Evolutionary conservation across 31 red algal species (phyloP).

Genomic region (Bonnemaisonia californica): DNA sequence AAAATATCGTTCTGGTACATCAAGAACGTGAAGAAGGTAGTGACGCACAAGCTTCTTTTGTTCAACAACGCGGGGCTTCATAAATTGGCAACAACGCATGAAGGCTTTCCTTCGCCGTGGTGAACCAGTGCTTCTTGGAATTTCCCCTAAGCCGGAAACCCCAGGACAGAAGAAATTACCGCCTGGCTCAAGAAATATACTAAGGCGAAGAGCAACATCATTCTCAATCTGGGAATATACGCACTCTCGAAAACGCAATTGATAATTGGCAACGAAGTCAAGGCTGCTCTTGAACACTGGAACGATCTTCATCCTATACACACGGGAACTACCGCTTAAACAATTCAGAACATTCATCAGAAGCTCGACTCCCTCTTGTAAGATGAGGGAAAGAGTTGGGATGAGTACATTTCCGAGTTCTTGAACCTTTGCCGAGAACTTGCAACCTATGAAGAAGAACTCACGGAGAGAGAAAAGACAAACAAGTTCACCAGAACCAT

Average conservation of each 20-base stretch:
- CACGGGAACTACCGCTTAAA: constrained; percentile 6
- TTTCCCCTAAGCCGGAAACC: neutral
- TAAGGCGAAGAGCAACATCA: constrained; percentile 11
- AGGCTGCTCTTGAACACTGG: constrained; percentile 14
- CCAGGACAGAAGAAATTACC: neutral
- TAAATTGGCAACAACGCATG: no score
- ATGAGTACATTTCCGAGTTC: neutral
- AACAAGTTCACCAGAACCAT: neutral
- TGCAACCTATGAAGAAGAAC: neutral
- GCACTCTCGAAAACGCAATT: neutral
- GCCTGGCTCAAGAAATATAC: neutral
- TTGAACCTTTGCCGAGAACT: neutral
- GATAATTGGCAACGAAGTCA: constrained; percentile 7
- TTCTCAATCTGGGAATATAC: neutral
- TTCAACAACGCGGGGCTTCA: neutral
- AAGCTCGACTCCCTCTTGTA: neutral
- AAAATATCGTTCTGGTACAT: no score
- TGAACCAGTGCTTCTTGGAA: constrained; percentile 6
- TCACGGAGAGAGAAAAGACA: neutral
- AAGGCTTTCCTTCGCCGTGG: constrained; percentile 6
- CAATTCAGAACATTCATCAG: neutral
- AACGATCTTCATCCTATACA: constrained; percentile 9
- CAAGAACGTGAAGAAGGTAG: no score
- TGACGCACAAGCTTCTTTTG: neutral
- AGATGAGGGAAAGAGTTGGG: neutral